phyloP scores from a whole-genome alignment of 2,329 filamentous ascomycete genomes.

The Talaromyces rugulosus region DNA sequence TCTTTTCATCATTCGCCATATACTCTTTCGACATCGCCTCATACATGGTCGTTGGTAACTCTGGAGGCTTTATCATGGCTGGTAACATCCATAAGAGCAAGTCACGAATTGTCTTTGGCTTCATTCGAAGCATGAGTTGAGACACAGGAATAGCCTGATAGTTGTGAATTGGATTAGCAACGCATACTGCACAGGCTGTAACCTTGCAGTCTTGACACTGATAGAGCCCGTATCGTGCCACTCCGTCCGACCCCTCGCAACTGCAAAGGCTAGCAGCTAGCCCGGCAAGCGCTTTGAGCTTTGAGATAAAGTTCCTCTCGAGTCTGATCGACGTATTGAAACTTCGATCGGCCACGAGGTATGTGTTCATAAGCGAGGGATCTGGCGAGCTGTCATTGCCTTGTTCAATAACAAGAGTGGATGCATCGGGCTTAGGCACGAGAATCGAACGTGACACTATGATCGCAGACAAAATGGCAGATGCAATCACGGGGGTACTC shows the following conservation, averaged over 20 bases:
- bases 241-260: conserved; percentile 50
- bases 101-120: conserved; percentile 43
- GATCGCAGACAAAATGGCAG: conserved; percentile 57
- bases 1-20: conserved; percentile 10
- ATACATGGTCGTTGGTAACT: not conserved
- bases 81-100: conserved; percentile 41
- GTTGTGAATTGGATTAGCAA: conserved; percentile 50
- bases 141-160: conserved; percentile 30
- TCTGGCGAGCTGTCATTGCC: not conserved
- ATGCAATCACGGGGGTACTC: conserved; percentile 67
- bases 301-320: conserved; percentile 10
- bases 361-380: conserved; percentile 6
- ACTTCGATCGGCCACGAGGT: conserved; percentile 13
- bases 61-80: conserved; percentile 20
- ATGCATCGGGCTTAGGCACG: not conserved
- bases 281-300: conserved; percentile 21
- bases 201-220: conserved; percentile 51
- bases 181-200: conserved; percentile 52
- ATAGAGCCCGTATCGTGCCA: conserved; percentile 39
- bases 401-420: conserved; percentile 9
- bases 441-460: conserved; percentile 28
- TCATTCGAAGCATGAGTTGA: conserved; percentile 24
- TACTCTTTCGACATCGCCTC: not conserved
- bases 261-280: conserved; percentile 48
- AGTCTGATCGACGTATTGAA: conserved; percentile 12